Evolutionary conservation across 1,284 basidiomycete genomes (phyloP), one percentile per base, ranked within the genome.

Genomic region (Rhodofomes roseus): DNA sequence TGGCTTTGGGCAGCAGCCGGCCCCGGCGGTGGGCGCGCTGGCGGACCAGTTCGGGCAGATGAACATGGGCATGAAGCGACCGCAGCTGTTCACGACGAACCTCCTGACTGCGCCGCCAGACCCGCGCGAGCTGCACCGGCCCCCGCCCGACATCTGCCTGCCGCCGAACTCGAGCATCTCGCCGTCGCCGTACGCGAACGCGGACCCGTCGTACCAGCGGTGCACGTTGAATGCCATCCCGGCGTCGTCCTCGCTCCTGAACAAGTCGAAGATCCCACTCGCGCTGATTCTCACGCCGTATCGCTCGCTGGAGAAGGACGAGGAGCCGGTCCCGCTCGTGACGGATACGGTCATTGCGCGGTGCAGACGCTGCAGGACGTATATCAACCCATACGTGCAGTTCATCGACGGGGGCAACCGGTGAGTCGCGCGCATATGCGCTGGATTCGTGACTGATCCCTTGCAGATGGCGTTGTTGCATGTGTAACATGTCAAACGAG

Each of bases 401-500:
- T 99, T 99, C 74, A 95, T 98, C 71, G 97, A 99, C 72, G 95
- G 95, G 62, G 97, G 97, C 37, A 96, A 95, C 75, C 86, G 96
- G 81, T 89, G 64, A 63, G 81, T 79, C 16, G n/a, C 20, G 27
- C 27, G 39, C 27, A 20, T 27, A 37, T 55, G 14, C 50, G 34
- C 27, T n/a, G 29, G 11, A 25, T 4, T 11, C n/a, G 1, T 12
- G 57, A 60, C 43, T 58, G 48, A 66, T 64, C 51, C 39, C 44
- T 52, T 51, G 31, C 59, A 89, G 89, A 63, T 98, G 97, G 97
- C 93, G 97, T 74, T 99, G 97, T 75, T 98, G 95, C 79, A 96
- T 99, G 94, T 99, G 97, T 77, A 94, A 92, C 69, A 89, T 99
- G 83, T 93, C 93, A 60, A 99, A 99, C 74, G 97, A 99, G 75